Evolutionary conservation across 129 eudicot genomes (phyloP).

Genomic region (Kitagawia praeruptora): DNA sequence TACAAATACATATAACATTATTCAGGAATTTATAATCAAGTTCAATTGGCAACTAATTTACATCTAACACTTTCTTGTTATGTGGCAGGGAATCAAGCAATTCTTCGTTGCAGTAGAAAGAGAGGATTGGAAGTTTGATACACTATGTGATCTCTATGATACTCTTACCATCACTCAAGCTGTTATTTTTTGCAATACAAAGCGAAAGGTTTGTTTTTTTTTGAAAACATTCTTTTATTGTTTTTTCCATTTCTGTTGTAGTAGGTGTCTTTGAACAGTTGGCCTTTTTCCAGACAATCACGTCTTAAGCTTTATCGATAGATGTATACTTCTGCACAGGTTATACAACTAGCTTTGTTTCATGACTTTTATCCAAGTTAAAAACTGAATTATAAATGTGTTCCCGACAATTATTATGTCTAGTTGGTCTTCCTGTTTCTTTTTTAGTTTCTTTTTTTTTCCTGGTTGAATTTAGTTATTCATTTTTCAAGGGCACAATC

Average conservation of each 20-base stretch:
- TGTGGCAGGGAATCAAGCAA: constrained; percentile 84
- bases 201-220: constrained; percentile 53
- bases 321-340: neutral
- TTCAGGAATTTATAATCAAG: neutral
- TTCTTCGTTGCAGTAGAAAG: constrained; percentile 93
- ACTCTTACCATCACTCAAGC: constrained; percentile 96
- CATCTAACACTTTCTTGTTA: neutral
- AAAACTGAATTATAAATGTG: neutral
- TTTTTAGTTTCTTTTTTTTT: neutral
- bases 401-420: neutral
- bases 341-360: neutral
- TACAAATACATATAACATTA: too few species aligned
- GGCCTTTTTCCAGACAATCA: neutral
- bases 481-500: neutral
- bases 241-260: neutral
- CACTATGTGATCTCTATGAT: constrained; percentile 87
- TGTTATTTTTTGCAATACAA: constrained; percentile 93
- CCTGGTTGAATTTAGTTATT: neutral
- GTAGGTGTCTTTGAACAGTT: neutral
- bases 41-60: neutral
- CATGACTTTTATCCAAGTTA: neutral
- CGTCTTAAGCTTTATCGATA: neutral
- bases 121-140: constrained; percentile 98
- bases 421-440: neutral
- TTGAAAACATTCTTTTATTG: neutral